A percentile compares a stretch with the other conserved stretches of the same genome.
Conservation (phyloP, 2,329 filamentous ascomycete genomes). For the Verticillium nonalfalfae region DNA sequence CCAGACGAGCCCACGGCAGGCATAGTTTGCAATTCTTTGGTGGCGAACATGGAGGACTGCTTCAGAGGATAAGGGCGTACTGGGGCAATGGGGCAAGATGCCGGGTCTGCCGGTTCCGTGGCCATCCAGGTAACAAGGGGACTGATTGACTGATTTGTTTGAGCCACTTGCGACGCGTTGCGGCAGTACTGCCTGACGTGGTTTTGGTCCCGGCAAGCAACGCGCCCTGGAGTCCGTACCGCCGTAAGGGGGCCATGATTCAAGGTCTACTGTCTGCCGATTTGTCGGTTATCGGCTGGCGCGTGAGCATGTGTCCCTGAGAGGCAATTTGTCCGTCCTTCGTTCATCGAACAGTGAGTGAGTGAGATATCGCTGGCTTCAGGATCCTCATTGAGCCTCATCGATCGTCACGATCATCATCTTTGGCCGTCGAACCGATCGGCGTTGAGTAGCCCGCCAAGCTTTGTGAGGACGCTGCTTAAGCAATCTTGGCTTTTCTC, state of each 20-base stretch:
- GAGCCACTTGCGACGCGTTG: background rate
- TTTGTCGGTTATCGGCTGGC: too few species aligned
- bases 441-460: conserved; percentile 1
- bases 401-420: conserved; percentile 2
- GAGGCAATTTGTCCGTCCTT: background rate
- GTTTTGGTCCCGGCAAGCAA: background rate
- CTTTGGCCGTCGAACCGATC: background rate
- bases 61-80: background rate
- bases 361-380: background rate
- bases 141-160: background rate
- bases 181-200: background rate
- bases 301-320: too few species aligned
- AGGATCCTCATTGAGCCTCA: background rate
- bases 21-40: background rate
- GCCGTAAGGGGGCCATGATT: background rate
- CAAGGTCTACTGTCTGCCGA: background rate
- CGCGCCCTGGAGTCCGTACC: background rate
- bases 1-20: background rate
- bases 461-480: conserved; percentile 1
- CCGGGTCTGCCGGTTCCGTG: background rate
- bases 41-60: background rate
- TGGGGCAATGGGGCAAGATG: background rate
- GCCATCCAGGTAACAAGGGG: background rate
- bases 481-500: conserved; percentile 2
- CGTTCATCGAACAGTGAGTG: background rate